These are phyloP conservation scores for Vicia faba DNA, from an alignment of 306 rosid species.

Conservation along the genomic window DNA sequence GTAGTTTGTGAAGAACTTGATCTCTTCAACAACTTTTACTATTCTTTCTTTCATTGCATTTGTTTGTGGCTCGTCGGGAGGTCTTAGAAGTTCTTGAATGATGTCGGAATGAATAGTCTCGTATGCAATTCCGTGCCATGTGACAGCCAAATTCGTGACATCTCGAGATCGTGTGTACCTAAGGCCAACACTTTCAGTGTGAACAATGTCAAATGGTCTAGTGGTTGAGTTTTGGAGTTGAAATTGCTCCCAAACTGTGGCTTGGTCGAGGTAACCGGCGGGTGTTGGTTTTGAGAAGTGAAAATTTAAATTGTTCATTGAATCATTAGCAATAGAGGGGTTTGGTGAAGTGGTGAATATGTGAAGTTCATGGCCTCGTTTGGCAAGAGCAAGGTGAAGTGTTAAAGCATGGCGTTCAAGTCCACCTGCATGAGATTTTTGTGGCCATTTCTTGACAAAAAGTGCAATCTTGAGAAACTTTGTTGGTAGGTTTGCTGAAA, in stretches of 20 bases:
- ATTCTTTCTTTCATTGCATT: constrained; percentile 50
- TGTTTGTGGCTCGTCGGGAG: constrained; percentile 51
- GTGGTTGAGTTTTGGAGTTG: constrained; percentile 58
- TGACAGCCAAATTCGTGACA: constrained; percentile 53
- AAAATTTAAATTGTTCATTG: constrained; percentile 47
- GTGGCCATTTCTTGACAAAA: constrained; percentile 84
- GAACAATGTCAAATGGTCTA: constrained; percentile 62
- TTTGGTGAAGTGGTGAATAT: constrained; percentile 60
- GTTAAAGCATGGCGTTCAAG: constrained; percentile 80
- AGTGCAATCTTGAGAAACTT: constrained; percentile 64
- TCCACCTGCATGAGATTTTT: constrained; percentile 63
- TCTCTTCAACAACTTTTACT: constrained; percentile 59
- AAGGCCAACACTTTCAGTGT: constrained; percentile 71
- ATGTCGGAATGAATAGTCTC: constrained; percentile 51
- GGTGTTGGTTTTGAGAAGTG: constrained; percentile 72
- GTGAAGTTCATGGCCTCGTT: constrained; percentile 76
- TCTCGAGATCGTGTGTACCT: constrained; percentile 53
- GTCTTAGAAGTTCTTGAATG: constrained; percentile 55
- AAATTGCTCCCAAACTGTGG: constrained; percentile 61
- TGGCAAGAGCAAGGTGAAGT: constrained; percentile 71
- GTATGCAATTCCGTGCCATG: constrained; percentile 70
- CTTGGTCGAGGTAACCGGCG: constrained; percentile 69
- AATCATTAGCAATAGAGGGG: constrained; percentile 39
- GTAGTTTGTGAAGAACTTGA: constrained; percentile 57
- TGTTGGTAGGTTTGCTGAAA: constrained; percentile 49